phyloP scores from a whole-genome alignment of 305 asterid species.

The Ajuga reptans region DNA sequence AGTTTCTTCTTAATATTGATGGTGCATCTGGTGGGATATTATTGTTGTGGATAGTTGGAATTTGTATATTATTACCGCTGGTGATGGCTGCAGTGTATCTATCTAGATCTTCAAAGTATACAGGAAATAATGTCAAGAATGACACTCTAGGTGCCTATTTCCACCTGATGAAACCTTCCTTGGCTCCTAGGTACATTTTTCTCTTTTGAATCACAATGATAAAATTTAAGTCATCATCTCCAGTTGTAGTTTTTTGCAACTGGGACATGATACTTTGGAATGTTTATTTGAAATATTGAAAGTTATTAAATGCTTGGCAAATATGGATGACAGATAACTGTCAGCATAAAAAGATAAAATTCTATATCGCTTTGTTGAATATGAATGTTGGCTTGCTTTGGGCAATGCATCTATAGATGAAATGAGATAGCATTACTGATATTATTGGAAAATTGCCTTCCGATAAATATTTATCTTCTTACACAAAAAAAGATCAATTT shows the following conservation, averaged over 20 bases:
- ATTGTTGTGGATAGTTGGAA: slow-evolving; percentile 62
- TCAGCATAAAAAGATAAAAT: background rate
- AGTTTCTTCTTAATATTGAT: slow-evolving; percentile 63
- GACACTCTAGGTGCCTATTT: slow-evolving; percentile 71
- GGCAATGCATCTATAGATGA: background rate
- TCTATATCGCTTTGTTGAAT: background rate
- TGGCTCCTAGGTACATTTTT: slow-evolving; percentile 74
- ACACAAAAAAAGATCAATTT: background rate
- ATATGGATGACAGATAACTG: background rate
- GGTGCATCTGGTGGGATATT: slow-evolving; percentile 71
- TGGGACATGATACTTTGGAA: background rate
- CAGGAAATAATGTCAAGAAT: slow-evolving; percentile 67
- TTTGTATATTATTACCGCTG: slow-evolving; percentile 64
- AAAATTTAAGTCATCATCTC: background rate
- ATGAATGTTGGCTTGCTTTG: background rate
- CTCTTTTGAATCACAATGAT: background rate
- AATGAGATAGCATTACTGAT: slow-evolving; percentile 7
- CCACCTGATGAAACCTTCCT: slow-evolving; percentile 74
- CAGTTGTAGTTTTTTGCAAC: background rate
- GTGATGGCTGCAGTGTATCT: slow-evolving; percentile 62
- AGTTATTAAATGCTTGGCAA: background rate
- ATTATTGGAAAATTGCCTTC: background rate
- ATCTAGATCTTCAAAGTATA: slow-evolving; percentile 63
- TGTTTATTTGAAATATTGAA: background rate
- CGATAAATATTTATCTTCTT: background rate